Evolutionary conservation across 2,329 filamentous ascomycete species (phyloP), one percentile per base, ranked within the genome.

Genomic region (Trichoderma sp.): DNA sequence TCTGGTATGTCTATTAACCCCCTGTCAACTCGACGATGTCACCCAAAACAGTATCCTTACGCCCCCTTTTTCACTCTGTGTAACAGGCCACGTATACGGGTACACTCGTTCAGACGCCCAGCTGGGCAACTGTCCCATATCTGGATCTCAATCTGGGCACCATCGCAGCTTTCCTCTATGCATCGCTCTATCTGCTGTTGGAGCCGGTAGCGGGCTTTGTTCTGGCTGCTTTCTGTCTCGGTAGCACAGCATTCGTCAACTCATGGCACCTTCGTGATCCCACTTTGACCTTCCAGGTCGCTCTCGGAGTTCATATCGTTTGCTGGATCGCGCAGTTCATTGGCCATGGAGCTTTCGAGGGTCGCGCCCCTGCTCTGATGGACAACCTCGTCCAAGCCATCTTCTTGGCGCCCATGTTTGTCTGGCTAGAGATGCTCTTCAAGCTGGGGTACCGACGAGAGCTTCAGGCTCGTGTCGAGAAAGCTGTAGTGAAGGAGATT

Each of bases 361-460:
- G 92, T 24, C 89, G 95, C 64, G 93, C 94, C 3, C 96, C 95
- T 8, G 95, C 94, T 5, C 82, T 98, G 72, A 83, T 98, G 59
- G 94, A 98, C 81, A 98, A 97, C 76, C 82, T 98, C 53, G 85
- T 96, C 59, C 96, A 98, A 81, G 94, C 96, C 33, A 80, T 98
- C 72, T 95, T 98, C 76, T 85, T 98, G 29, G 96, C 96, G 0
- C 96, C 96, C 10, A 91, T 99, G 76, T 99, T 98, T 75, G 95
- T 98, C 70, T 99, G 96, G 92, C 91, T 99, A 75, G 94, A 98
- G 83, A 82, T 96, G 29, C 85, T 99, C 31, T 99, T 99, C 84
- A 89, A 86, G 76, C 87, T 96, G 62, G 96, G 96, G 60, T 99
- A 98, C 81, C 88, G 96, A 70, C 92, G 91, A 1, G 94, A 97